These are phyloP conservation scores for Fraxinus nigra DNA, from an alignment of 305 asterid genomes.

Conservation along the genomic window DNA sequence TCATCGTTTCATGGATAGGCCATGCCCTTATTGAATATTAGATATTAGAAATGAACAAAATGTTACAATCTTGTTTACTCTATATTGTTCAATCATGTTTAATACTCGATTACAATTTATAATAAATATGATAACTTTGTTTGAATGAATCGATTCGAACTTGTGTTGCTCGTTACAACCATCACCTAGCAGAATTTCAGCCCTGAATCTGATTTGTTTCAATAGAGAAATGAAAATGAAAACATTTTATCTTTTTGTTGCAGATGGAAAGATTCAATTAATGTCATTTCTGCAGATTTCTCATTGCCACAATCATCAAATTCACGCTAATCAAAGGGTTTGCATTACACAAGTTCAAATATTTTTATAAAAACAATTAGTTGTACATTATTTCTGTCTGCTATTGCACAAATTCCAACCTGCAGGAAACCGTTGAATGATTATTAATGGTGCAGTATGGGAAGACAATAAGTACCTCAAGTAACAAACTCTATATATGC, in stretches of 20 bases:
- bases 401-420: neutral
- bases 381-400: neutral
- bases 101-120: no score
- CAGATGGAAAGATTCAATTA: no score
- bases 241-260: neutral
- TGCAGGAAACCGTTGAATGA: neutral
- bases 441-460: conserved; percentile 23
- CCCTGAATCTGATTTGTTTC: neutral
- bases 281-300: no score
- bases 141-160: neutral
- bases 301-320: neutral
- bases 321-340: neutral
- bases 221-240: neutral
- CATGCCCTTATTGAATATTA: no score
- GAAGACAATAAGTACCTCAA: conserved; percentile 22
- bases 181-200: neutral
- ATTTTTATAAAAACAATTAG: no score
- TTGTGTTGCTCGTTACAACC: neutral
- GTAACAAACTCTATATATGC: conserved; percentile 18
- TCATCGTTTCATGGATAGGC: no score
- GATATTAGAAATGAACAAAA: no score
- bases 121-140: neutral
- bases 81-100: neutral
- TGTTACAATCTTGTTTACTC: no score
- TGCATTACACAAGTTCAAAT: neutral